Evolutionary conservation across 2,329 filamentous ascomycete genomes (phyloP).

Genomic region (Pezicula carpinea): DNA sequence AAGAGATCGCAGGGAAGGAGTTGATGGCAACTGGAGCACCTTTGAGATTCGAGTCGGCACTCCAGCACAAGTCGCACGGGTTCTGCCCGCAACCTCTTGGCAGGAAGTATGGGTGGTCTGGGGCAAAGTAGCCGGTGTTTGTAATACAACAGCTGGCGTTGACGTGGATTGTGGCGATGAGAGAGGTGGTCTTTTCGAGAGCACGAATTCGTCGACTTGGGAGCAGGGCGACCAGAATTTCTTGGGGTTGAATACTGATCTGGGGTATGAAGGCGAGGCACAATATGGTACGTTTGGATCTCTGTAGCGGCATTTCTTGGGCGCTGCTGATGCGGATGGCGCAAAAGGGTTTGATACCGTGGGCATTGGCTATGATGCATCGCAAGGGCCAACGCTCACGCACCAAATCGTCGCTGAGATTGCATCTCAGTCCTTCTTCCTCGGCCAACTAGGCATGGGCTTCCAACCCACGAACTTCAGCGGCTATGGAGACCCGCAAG

Average conservation of each 20-base stretch:
- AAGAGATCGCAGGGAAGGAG: constrained; percentile 26
- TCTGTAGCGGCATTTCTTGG: neutral
- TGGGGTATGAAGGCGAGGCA: constrained; percentile 30
- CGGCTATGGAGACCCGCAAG: constrained; percentile 29
- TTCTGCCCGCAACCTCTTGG: constrained; percentile 34
- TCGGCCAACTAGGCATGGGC: constrained; percentile 36
- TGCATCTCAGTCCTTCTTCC: constrained; percentile 13
- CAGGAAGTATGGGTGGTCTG: constrained; percentile 53
- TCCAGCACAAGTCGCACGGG: constrained; percentile 31
- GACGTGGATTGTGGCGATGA: constrained; percentile 31
- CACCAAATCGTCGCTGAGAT: constrained; percentile 19
- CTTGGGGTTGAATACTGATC: constrained; percentile 33
- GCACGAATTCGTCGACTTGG: constrained; percentile 31
- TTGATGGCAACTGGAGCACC: constrained; percentile 36
- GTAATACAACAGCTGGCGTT: constrained; percentile 36
- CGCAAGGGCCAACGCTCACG: constrained; percentile 13
- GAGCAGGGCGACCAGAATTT: constrained; percentile 27
- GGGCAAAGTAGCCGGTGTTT: constrained; percentile 55
- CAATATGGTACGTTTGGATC: constrained; percentile 16
- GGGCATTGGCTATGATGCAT: constrained; percentile 16
- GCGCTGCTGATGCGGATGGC: constrained; percentile 3
- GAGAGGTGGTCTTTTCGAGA: constrained; percentile 32
- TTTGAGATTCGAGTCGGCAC: constrained; percentile 36
- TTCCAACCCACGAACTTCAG: constrained; percentile 35
- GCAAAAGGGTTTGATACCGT: constrained; percentile 22